Evolutionary conservation across 2,329 filamentous ascomycete species (phyloP).

Genomic region (Stagonosporopsis tanaceti): DNA sequence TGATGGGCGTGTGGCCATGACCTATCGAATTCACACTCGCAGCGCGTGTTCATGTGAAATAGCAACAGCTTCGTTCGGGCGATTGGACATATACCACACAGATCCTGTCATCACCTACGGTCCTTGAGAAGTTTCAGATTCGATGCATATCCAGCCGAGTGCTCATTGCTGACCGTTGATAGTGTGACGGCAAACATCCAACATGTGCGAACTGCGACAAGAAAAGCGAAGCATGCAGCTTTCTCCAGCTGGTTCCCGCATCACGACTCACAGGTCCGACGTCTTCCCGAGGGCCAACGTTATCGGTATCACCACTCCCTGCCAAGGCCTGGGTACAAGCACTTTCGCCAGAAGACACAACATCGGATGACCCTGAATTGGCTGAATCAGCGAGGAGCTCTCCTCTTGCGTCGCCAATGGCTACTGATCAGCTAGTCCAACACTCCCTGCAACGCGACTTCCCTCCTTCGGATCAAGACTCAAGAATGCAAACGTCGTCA

Average conservation of each 20-base stretch:
- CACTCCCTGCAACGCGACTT: constrained; percentile 22
- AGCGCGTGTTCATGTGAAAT: not conserved
- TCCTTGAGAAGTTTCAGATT: not conserved
- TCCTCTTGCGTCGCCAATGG: constrained; percentile 1
- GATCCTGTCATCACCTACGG: not conserved
- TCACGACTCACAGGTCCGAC: constrained; percentile 34
- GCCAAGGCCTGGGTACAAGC: constrained; percentile 15
- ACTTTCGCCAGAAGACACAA: constrained; percentile 9
- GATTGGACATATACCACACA: not conserved
- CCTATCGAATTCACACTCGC: not conserved
- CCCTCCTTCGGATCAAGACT: constrained; percentile 11
- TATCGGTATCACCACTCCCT: constrained; percentile 16
- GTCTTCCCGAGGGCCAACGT: constrained; percentile 10
- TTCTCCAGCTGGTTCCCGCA: constrained; percentile 42
- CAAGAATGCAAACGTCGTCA: not conserved
- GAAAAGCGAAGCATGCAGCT: constrained; percentile 43
- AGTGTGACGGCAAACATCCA: constrained; percentile 48
- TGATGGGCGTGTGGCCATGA: not conserved
- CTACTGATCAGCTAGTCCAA: constrained; percentile 3
- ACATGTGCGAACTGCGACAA: constrained; percentile 46
- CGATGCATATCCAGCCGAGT: too few species aligned
- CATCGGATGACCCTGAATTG: not conserved
- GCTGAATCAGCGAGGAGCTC: not conserved
- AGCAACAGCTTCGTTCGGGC: not conserved
- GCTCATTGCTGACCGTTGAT: constrained; percentile 23